These are phyloP conservation scores for Skeletonema grethae DNA, from an alignment of 108 stramenopile species.

Conservation along the genomic window DNA sequence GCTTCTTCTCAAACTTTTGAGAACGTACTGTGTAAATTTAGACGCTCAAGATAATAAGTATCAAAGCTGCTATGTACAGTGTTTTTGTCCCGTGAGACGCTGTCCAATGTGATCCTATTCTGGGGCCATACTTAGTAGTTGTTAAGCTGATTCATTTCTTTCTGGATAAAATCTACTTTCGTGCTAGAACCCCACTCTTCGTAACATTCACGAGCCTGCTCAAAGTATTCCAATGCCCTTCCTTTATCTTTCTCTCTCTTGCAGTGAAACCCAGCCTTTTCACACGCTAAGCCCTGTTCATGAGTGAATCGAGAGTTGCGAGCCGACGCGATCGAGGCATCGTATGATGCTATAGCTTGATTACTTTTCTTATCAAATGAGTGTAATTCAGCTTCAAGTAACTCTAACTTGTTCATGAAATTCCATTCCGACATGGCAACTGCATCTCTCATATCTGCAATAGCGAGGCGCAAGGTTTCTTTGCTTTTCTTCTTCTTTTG, in stretches of 20 bases:
- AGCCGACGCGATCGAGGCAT: constrained; percentile 8
- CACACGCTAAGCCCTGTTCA: constrained; percentile 10
- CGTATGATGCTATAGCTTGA: neutral
- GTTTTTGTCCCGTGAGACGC: too few species aligned
- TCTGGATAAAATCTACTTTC: constrained; percentile 8
- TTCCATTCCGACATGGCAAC: constrained; percentile 16
- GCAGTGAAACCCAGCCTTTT: constrained; percentile 9
- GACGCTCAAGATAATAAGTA: too few species aligned
- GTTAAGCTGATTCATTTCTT: neutral
- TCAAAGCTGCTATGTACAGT: too few species aligned
- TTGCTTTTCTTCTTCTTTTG: neutral
- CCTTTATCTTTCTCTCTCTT: neutral
- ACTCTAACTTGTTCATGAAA: constrained; percentile 19
- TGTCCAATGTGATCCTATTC: too few species aligned
- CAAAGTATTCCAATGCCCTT: neutral
- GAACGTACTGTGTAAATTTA: too few species aligned
- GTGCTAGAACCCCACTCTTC: constrained; percentile 1
- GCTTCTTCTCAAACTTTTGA: neutral
- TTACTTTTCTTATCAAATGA: neutral
- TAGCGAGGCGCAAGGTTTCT: neutral
- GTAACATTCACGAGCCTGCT: neutral
- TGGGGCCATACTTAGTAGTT: neutral
- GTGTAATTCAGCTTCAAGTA: constrained; percentile 6
- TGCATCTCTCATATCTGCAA: neutral
- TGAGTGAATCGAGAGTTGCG: neutral